Percentiles rank a stretch among this genome's conserved stretches.
These are phyloP conservation scores for Salix purpurea DNA, from an alignment of 345 rosid genomes.

Conservation along the genomic window DNA sequence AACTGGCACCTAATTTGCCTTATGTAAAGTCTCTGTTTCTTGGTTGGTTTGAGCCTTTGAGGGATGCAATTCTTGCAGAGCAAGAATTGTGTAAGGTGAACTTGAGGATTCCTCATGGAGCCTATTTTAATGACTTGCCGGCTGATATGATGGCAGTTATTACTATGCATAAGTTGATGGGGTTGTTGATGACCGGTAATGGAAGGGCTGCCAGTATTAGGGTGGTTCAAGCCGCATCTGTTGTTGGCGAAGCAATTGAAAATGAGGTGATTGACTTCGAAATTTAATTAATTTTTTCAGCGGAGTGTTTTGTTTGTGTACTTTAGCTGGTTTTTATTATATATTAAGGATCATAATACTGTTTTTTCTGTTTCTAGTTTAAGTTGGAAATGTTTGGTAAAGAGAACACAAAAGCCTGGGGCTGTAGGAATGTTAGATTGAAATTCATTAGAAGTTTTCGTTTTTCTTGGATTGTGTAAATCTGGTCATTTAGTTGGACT, in stretches of 20 bases:
- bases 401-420: not conserved
- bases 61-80: constrained; percentile 71
- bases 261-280: constrained; percentile 57
- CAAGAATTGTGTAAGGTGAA: constrained; percentile 45
- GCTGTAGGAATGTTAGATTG: not conserved
- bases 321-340: not conserved
- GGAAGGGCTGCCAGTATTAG: constrained; percentile 60
- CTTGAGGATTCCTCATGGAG: constrained; percentile 39
- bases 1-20: constrained; percentile 93
- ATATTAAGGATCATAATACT: not conserved
- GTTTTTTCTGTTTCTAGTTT: not conserved
- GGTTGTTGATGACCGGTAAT: constrained; percentile 59
- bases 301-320: not conserved
- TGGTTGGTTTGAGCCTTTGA: constrained; percentile 94
- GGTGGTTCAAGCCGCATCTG: constrained; percentile 71
- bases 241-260: constrained; percentile 91
- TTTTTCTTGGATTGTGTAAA: not conserved
- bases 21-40: constrained; percentile 77
- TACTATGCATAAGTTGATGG: constrained; percentile 91
- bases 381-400: not conserved
- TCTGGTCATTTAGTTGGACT: not conserved
- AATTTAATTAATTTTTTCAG: not conserved
- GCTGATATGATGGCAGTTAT: constrained; percentile 93
- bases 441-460: not conserved
- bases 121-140: constrained; percentile 52